A percentile compares a stretch with the other conserved stretches of the same genome.
Conservation (phyloP, 345 rosid species). For the Psidium friedrichsthalianum region DNA sequence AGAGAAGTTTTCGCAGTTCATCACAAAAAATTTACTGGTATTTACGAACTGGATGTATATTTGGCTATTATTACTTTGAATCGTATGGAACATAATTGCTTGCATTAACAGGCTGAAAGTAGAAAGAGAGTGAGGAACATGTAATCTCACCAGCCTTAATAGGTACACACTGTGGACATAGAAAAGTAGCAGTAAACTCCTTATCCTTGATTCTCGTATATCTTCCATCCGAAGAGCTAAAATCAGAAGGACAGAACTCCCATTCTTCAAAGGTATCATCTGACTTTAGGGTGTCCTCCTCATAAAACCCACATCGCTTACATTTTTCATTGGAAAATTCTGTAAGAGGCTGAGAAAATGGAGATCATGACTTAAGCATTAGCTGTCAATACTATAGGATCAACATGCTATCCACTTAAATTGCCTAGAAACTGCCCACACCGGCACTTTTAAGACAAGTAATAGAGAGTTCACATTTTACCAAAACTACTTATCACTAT, state of each 20-base stretch:
- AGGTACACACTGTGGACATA: constrained; percentile 43
- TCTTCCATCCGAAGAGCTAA: constrained; percentile 38
- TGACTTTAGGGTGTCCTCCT: constrained; percentile 34
- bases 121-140: neutral
- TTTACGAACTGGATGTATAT: neutral
- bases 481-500: neutral
- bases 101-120: neutral
- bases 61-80: neutral
- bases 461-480: neutral
- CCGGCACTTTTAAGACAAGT: neutral
- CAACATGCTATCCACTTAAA: neutral
- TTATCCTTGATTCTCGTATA: constrained; percentile 30
- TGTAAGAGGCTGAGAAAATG: constrained; percentile 54
- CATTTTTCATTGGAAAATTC: constrained; percentile 50
- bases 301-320: constrained; percentile 93
- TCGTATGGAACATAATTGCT: neutral
- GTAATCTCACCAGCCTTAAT: constrained; percentile 28
- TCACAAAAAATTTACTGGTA: neutral
- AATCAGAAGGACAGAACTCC: constrained; percentile 88
- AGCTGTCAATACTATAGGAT: neutral
- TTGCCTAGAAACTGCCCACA: neutral
- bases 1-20: neutral
- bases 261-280: constrained; percentile 78
- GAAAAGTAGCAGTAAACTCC: constrained; percentile 60
- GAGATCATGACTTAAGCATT: neutral